Percentiles rank a stretch among this genome's conserved stretches.
These are phyloP conservation scores for Solanum tarapatanum DNA, from an alignment of 257 asterid genomes.

Conservation along the genomic window DNA sequence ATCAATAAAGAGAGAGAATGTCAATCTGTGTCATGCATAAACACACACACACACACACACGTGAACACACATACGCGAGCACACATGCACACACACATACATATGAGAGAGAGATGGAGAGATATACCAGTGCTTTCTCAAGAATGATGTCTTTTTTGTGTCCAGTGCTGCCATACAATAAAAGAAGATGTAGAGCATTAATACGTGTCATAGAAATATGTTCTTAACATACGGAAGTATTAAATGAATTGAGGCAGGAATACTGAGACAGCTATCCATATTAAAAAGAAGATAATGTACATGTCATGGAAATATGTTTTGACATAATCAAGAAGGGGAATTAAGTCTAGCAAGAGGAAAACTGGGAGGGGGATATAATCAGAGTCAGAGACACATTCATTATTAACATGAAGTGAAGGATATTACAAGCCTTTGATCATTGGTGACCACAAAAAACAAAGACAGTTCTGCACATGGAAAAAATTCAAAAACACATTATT, in stretches of 20 bases:
- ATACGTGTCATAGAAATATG: neutral
- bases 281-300: neutral
- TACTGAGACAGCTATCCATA: neutral
- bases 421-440: neutral
- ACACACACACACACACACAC: neutral
- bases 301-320: neutral
- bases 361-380: neutral
- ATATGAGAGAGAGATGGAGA: constrained; percentile 9
- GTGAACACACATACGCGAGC: neutral
- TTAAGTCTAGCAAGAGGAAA: neutral
- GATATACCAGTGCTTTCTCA: constrained; percentile 61
- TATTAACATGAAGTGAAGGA: neutral
- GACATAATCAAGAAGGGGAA: neutral
- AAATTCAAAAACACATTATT: neutral
- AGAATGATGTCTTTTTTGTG: constrained; percentile 72
- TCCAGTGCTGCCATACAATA: constrained; percentile 67
- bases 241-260: neutral
- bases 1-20: neutral
- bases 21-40: neutral
- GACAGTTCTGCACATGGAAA: neutral
- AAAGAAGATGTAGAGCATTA: neutral
- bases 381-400: neutral
- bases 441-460: neutral
- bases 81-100: neutral
- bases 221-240: neutral